phyloP scores from a whole-genome alignment of 2,329 filamentous ascomycete species.

The Neoscytalidium dimidiatum region DNA sequence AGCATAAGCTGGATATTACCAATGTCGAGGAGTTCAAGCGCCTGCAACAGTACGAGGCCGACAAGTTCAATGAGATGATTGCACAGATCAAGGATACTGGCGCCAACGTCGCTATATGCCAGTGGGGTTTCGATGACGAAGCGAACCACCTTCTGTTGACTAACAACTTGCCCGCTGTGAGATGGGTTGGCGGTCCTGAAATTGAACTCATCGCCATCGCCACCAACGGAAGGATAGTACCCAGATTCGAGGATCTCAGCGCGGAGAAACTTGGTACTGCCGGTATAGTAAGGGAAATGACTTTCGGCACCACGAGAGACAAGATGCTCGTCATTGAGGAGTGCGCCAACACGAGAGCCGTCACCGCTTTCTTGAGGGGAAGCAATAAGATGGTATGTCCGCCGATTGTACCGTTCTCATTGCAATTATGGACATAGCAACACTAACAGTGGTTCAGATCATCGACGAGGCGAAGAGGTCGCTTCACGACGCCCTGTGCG shows the following conservation, averaged over 20 bases:
- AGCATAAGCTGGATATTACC: slow-evolving; percentile 98
- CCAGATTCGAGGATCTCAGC: slow-evolving; percentile 91
- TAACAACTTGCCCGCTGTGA: slow-evolving; percentile 91
- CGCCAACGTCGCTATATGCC: slow-evolving; percentile 96
- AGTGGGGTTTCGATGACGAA: slow-evolving; percentile 99
- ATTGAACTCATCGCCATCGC: slow-evolving; percentile 98
- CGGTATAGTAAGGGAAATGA: slow-evolving; percentile 90
- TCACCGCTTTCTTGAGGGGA: slow-evolving; percentile 93
- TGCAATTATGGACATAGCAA: neutral
- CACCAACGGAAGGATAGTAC: slow-evolving; percentile 96
- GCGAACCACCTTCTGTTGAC: slow-evolving; percentile 96
- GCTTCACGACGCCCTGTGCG: slow-evolving; percentile 94
- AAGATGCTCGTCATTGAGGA: slow-evolving; percentile 99
- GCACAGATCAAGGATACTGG: slow-evolving; percentile 96
- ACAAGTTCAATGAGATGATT: slow-evolving; percentile 99
- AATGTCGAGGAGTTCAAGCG: slow-evolving; percentile 98
- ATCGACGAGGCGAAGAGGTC: slow-evolving; percentile 99
- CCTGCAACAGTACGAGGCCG: slow-evolving; percentile 90
- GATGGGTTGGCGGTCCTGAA: slow-evolving; percentile 97
- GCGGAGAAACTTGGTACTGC: slow-evolving; percentile 88
- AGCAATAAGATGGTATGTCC: slow-evolving; percentile 95
- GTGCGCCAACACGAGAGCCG: slow-evolving; percentile 94
- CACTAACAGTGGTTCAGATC: slow-evolving; percentile 59
- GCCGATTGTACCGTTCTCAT: neutral
- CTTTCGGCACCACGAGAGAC: slow-evolving; percentile 94